Percentiles rank a stretch among this genome's conserved stretches.
Conservation (phyloP, 1,284 basidiomycete species). For the Trichosporon sp. region DNA sequence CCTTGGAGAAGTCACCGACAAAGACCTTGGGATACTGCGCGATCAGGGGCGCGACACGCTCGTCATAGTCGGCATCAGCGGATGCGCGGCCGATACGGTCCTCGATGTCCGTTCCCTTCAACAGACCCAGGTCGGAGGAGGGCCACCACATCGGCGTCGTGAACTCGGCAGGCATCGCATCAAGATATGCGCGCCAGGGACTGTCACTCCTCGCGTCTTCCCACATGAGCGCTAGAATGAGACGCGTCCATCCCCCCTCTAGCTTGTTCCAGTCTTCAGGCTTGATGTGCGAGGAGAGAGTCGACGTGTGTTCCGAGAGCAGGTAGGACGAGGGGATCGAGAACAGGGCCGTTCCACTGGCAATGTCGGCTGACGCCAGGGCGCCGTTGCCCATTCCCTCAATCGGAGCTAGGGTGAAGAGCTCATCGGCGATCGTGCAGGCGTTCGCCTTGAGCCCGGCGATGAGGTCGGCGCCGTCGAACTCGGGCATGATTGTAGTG, state of each 20-base stretch:
- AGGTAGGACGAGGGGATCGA: slow-evolving; percentile 76
- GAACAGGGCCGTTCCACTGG: slow-evolving; percentile 65
- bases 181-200: slow-evolving; percentile 64
- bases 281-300: slow-evolving; percentile 61
- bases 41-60: slow-evolving; percentile 60
- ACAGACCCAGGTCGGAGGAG: slow-evolving; percentile 66
- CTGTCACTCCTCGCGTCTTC: slow-evolving; percentile 65
- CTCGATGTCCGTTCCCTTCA: slow-evolving; percentile 82
- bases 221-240: slow-evolving; percentile 96
- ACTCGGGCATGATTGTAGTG: neutral
- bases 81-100: slow-evolving; percentile 85
- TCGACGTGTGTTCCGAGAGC: slow-evolving; percentile 76
- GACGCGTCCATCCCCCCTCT: slow-evolving; percentile 75
- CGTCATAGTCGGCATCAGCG: slow-evolving; percentile 73
- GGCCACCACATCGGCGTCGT: slow-evolving; percentile 95
- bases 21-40: slow-evolving; percentile 75
- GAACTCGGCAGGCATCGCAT: slow-evolving; percentile 70
- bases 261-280: slow-evolving; percentile 66
- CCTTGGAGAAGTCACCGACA: slow-evolving; percentile 68
- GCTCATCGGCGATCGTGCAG: neutral
- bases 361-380: slow-evolving; percentile 56
- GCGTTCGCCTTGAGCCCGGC: neutral
- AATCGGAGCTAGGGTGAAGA: slow-evolving; percentile 40
- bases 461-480: slow-evolving; percentile 8
- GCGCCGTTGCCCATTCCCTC: slow-evolving; percentile 55